Percentiles rank a stretch among this genome's conserved stretches.
Evolutionary conservation across 1,284 basidiomycete genomes (phyloP).

Genomic region (Schizophyllum commune): DNA sequence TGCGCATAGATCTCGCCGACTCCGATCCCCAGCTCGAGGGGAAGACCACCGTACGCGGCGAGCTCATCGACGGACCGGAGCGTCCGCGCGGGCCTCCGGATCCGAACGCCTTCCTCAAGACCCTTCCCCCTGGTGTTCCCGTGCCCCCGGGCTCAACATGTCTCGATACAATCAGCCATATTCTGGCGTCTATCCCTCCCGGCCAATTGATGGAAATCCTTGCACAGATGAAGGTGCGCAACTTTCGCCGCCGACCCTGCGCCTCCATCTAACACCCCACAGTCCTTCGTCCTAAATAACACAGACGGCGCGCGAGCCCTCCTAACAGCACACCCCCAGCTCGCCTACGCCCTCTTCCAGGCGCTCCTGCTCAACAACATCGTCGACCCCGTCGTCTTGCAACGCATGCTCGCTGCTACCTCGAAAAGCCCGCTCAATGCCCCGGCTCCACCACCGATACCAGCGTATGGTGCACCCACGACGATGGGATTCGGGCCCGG

Average conservation of each 20-base stretch:
- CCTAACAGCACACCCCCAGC: constrained; percentile 81
- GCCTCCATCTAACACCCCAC: background rate
- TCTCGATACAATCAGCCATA: constrained; percentile 83
- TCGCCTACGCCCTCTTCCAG: constrained; percentile 96
- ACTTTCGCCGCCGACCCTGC: constrained; percentile 3
- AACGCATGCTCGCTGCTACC: constrained; percentile 57
- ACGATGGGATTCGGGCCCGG: background rate
- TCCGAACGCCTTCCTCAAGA: constrained; percentile 49
- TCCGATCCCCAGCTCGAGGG: constrained; percentile 41
- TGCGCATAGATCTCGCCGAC: constrained; percentile 64
- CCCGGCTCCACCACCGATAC: constrained; percentile 8
- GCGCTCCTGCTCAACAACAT: constrained; percentile 92
- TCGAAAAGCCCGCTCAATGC: constrained; percentile 23
- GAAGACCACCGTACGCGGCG: constrained; percentile 52
- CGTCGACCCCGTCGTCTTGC: constrained; percentile 80
- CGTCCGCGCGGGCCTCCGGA: constrained; percentile 38
- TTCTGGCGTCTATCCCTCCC: constrained; percentile 79
- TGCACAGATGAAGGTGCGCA: constrained; percentile 90
- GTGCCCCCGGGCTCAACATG: constrained; percentile 70
- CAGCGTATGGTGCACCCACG: background rate
- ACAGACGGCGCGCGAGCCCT: constrained; percentile 86
- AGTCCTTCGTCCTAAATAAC: constrained; percentile 21
- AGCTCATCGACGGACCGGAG: constrained; percentile 48
- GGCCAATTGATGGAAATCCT: constrained; percentile 91
- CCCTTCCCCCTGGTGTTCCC: constrained; percentile 73